Conservation (phyloP, 1,284 basidiomycete genomes). For the Vanrija sp. region DNA sequence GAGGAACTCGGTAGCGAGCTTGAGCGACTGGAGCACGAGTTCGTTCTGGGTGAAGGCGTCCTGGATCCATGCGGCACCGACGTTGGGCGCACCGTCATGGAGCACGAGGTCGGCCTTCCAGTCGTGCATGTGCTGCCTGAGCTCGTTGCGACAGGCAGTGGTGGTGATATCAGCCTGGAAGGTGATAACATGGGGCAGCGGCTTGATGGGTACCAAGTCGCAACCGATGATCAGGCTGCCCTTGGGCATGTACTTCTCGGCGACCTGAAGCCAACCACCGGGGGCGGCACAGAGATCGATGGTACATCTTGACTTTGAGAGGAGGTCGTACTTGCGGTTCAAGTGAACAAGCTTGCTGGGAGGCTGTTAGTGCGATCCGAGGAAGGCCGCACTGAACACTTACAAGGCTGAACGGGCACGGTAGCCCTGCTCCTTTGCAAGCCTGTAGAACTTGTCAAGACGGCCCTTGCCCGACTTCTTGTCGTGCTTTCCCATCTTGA, state of each 20-base stretch:
- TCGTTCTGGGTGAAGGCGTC: slow-evolving; percentile 98
- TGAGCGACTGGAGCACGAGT: slow-evolving; percentile 91
- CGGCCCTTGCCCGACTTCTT: slow-evolving; percentile 71
- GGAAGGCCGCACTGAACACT: slow-evolving; percentile 18
- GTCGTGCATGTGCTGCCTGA: slow-evolving; percentile 88
- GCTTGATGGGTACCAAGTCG: slow-evolving; percentile 93
- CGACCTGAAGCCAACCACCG: slow-evolving; percentile 98
- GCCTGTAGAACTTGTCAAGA: slow-evolving; percentile 88
- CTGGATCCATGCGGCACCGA: slow-evolving; percentile 99
- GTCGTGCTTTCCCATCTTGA: slow-evolving; percentile 51
- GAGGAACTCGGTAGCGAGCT: slow-evolving; percentile 94
- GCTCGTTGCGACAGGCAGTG: slow-evolving; percentile 77
- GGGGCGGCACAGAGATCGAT: slow-evolving; percentile 99
- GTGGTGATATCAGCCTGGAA: slow-evolving; percentile 97
- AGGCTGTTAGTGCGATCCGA: neutral
- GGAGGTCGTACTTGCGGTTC: slow-evolving; percentile 95
- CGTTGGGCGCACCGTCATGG: slow-evolving; percentile 99
- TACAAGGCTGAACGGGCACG: slow-evolving; percentile 95
- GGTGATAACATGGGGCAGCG: slow-evolving; percentile 88
- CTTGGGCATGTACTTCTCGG: slow-evolving; percentile 95
- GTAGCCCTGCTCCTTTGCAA: slow-evolving; percentile 87
- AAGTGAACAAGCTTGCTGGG: slow-evolving; percentile 88
- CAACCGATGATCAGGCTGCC: slow-evolving; percentile 97
- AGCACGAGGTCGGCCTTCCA: slow-evolving; percentile 99
- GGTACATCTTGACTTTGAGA: slow-evolving; percentile 86